These are phyloP conservation scores for Novakomyces olei DNA, from an alignment of 805 yeast genomes.

Conservation along the genomic window DNA sequence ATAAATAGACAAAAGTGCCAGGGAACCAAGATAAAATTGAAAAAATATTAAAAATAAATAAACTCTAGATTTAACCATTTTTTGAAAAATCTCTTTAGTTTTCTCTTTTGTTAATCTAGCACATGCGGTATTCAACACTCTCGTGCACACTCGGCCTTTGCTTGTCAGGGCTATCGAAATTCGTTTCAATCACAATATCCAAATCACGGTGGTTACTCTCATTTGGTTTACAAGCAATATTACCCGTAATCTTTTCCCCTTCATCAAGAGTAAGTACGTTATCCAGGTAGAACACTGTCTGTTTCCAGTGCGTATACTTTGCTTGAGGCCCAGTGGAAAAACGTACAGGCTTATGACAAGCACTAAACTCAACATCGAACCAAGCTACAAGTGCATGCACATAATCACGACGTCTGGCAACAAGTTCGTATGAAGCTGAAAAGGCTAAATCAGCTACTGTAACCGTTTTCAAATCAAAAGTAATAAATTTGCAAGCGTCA, in stretches of 20 bases:
- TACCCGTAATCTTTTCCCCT: constrained; percentile 58
- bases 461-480: constrained; percentile 77
- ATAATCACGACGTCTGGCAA: constrained; percentile 54
- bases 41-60: too few relatives aligned
- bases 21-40: too few relatives aligned
- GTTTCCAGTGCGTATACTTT: constrained; percentile 96
- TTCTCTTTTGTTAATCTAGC: too few relatives aligned
- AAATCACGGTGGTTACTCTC: constrained; percentile 64
- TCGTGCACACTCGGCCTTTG: too few relatives aligned
- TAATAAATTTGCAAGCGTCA: constrained; percentile 45
- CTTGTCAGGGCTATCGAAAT: too few relatives aligned
- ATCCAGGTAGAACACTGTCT: constrained; percentile 75
- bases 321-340: constrained; percentile 92
- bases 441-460: constrained; percentile 64
- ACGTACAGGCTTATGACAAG: constrained; percentile 27
- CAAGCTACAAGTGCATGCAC: constrained; percentile 81
- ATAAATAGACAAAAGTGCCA: too few relatives aligned
- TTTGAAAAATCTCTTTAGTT: too few relatives aligned
- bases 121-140: too few relatives aligned
- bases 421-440: constrained; percentile 41
- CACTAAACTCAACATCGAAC: constrained; percentile 80
- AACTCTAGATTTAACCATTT: too few relatives aligned
- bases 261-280: constrained; percentile 36
- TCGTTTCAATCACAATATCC: constrained; percentile 61
- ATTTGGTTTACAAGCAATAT: constrained; percentile 57